Conservation (phyloP, 805 yeast species). For the Kluyveromyces lactis region DNA sequence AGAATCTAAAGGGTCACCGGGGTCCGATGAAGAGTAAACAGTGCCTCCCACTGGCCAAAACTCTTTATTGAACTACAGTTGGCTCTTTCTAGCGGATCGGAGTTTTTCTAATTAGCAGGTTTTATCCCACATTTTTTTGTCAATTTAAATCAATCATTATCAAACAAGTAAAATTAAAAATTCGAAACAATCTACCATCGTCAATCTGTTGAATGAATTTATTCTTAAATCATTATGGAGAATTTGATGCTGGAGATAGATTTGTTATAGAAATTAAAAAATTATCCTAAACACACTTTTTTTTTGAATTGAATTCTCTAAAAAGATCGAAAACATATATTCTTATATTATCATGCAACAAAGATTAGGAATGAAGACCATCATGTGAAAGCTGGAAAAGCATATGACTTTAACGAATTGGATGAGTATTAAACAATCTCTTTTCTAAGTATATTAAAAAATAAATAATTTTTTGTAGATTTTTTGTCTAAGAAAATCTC, state of each 20-base stretch:
- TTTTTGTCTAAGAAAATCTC: conserved; percentile 4
- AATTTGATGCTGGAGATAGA: too few species aligned
- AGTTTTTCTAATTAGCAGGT: too few species aligned
- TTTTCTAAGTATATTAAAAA: conserved; percentile 9
- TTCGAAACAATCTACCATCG: too few species aligned
- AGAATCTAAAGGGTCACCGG: conserved; percentile 4
- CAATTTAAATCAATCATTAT: not conserved
- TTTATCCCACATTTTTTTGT: too few species aligned
- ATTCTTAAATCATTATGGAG: too few species aligned
- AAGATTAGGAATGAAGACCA: conserved; percentile 4
- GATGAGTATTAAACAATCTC: conserved; percentile 10
- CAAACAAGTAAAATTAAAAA: not conserved
- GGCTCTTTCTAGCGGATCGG: too few species aligned
- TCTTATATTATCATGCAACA: conserved; percentile 4
- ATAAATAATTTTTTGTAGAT: conserved; percentile 3
- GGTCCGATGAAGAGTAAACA: too few species aligned
- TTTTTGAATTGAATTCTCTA: conserved; percentile 3
- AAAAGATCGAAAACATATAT: conserved; percentile 2
- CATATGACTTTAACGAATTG: conserved; percentile 14
- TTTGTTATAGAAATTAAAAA: too few species aligned
- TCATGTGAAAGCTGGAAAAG: conserved; percentile 7
- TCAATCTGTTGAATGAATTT: too few species aligned
- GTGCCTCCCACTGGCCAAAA: too few species aligned
- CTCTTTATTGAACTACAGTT: conserved; percentile 6
- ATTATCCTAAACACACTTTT: not conserved